These are phyloP conservation scores for Botrytis hyacinthi DNA, from an alignment of 2,329 filamentous ascomycete species.

Conservation along the genomic window DNA sequence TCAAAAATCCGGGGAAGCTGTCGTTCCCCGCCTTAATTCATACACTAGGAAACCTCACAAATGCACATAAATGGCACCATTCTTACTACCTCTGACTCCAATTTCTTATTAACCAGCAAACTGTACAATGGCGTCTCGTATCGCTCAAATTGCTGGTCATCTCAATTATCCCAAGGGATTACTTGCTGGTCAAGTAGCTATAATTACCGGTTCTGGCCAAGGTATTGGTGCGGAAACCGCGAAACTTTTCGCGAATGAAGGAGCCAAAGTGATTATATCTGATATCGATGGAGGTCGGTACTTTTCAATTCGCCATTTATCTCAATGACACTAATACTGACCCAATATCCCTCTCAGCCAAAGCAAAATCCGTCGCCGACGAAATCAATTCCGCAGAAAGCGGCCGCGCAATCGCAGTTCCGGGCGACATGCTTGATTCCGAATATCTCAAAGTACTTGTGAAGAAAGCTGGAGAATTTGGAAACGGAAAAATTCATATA, in stretches of 20 bases:
- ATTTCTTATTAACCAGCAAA: background rate
- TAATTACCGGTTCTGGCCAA: conserved; percentile 83
- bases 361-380: conserved; percentile 65
- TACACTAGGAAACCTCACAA: background rate
- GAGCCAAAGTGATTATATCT: conserved; percentile 77
- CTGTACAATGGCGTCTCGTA: conserved; percentile 46
- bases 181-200: conserved; percentile 76
- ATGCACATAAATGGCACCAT: background rate
- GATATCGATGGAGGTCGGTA: conserved; percentile 72
- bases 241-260: conserved; percentile 80
- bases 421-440: conserved; percentile 73
- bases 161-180: conserved; percentile 80
- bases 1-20: conserved; percentile 5
- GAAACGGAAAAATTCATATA: conserved; percentile 83
- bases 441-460: conserved; percentile 72
- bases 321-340: conserved; percentile 19
- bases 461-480: conserved; percentile 73
- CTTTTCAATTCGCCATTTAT: conserved; percentile 18
- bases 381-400: conserved; percentile 59
- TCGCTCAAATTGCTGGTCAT: conserved; percentile 71
- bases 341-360: conserved; percentile 49
- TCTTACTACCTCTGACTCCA: background rate
- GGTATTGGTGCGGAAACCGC: conserved; percentile 87
- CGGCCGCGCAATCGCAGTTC: conserved; percentile 69
- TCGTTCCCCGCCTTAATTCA: background rate